Base-by-base conservation (phyloP, 148 eudicot genomes). In the Talinum fruticosum region DNA sequence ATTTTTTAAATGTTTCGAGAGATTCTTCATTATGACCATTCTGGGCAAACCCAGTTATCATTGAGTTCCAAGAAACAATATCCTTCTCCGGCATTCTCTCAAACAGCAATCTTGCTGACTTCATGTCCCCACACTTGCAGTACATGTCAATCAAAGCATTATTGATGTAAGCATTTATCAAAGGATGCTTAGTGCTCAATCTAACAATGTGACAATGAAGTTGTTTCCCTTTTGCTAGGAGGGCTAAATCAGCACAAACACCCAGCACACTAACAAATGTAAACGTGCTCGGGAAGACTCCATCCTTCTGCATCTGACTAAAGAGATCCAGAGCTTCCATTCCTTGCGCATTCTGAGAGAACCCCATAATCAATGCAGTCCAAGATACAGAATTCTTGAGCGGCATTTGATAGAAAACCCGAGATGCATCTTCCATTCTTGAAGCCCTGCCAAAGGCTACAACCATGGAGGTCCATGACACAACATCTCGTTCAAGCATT, bases 81-180 rank as follows among this genome's bases (percentile, higher is more conserved):
- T 89, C 95, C 57, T 86, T 91, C 38, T 66, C 80, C 19, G 86
- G 78, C 81, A 87, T 80, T 62, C 78, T 77, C 59, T 88, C 86
- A 61, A 89, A 90, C 67, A 89, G n/a, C 61, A 68, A 66, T 64
- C 69, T 65, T 19, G 94, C 88, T 34, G 89, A 83, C 76, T 51
- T 84, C 88, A 88, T 87, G 67, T 91, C 90, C 67, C 96, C 97
- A 67, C 89, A 89, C 83, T 91, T 91, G 74, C 92, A 85, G 71
- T 93, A 89, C 93, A 93, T 83, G 73, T 90, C 87, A 57, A 90
- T 82, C 77, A 92, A 61, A 78, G 97, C 90, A 82, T 92, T 92
- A 47, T 47, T 81, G 37, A 89, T 59, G 68, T 82, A 90, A 38
- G 84, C 77, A 78, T 88, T 90, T 72, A 68, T 54, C 66, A 74